Evolutionary conservation across 352 stramenopile species (phyloP).

Genomic region (Phytophthora quininea): DNA sequence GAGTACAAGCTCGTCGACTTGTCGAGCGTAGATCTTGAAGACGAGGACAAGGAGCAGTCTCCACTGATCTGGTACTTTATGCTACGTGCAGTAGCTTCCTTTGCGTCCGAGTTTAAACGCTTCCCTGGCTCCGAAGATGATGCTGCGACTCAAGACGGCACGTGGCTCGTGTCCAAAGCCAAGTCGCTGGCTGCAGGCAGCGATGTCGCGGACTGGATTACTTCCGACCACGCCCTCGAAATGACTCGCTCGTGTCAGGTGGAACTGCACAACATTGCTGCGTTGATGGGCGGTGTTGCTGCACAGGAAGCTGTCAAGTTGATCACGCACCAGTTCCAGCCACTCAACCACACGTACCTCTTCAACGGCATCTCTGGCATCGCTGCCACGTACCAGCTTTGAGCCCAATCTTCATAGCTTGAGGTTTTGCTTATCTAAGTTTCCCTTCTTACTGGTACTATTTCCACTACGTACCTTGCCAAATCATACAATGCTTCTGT

Average conservation of each 20-base stretch:
- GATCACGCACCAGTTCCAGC: conserved; percentile 97
- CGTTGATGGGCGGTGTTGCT: conserved; percentile 95
- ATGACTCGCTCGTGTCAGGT: conserved; percentile 92
- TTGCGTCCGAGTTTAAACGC: conserved; percentile 58
- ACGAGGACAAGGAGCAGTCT: conserved; percentile 88
- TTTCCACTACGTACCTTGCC: no score
- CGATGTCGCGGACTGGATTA: conserved; percentile 60
- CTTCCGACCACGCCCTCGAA: conserved; percentile 84
- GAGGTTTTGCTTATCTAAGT: neutral
- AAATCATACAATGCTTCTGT: no score
- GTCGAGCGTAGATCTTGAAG: conserved; percentile 72
- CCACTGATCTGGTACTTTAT: conserved; percentile 96
- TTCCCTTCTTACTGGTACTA: neutral
- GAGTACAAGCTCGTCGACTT: conserved; percentile 81
- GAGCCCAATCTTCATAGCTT: neutral
- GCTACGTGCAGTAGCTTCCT: conserved; percentile 78
- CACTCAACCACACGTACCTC: conserved; percentile 97
- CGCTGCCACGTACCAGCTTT: conserved; percentile 80
- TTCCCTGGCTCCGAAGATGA: conserved; percentile 85
- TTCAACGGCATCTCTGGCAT: conserved; percentile 96
- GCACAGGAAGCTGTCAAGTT: conserved; percentile 98
- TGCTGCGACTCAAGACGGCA: conserved; percentile 56
- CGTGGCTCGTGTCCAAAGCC: conserved; percentile 64
- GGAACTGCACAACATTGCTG: conserved; percentile 94
- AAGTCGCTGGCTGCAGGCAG: conserved; percentile 41